Conservation (phyloP, 805 yeast genomes). For the Candida rishiriensis region DNA sequence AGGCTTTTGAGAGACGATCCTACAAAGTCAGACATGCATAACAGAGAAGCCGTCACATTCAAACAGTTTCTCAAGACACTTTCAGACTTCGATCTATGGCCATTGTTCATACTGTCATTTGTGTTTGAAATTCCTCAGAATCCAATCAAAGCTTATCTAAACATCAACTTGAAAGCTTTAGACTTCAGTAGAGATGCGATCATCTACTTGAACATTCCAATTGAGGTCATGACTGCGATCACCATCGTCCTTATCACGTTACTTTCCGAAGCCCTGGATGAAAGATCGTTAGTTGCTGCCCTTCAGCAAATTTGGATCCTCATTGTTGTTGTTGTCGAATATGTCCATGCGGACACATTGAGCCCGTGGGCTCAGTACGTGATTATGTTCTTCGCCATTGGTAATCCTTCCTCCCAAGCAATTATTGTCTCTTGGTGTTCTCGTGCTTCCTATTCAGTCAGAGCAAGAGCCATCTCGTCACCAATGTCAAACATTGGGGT, state of each 20-base stretch:
- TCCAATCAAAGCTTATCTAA: constrained; percentile 37
- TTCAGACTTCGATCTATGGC: constrained; percentile 46
- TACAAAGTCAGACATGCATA: constrained; percentile 51
- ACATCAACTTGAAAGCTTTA: constrained; percentile 39
- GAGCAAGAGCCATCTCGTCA: constrained; percentile 54
- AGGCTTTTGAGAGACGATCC: constrained; percentile 40
- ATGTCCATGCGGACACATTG: constrained; percentile 2
- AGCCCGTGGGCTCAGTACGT: constrained; percentile 12
- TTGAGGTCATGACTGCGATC: constrained; percentile 30
- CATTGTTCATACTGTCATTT: constrained; percentile 42
- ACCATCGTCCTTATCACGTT: constrained; percentile 30
- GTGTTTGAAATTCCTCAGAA: constrained; percentile 31
- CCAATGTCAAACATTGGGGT: constrained; percentile 55
- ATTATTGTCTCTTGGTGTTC: constrained; percentile 55
- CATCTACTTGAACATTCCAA: constrained; percentile 45
- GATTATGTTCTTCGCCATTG: constrained; percentile 22
- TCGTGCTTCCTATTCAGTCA: constrained; percentile 53
- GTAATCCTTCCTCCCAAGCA: constrained; percentile 42
- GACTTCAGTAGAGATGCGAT: constrained; percentile 47
- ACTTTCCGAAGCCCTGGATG: constrained; percentile 29
- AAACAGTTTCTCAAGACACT: constrained; percentile 35
- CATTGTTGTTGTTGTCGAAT: constrained; percentile 10
- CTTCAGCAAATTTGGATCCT: constrained; percentile 15
- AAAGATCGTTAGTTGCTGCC: constrained; percentile 12
- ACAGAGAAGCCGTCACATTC: constrained; percentile 42